Conservation (phyloP, 106 monocot species). For the Agapanthus africanus region DNA sequence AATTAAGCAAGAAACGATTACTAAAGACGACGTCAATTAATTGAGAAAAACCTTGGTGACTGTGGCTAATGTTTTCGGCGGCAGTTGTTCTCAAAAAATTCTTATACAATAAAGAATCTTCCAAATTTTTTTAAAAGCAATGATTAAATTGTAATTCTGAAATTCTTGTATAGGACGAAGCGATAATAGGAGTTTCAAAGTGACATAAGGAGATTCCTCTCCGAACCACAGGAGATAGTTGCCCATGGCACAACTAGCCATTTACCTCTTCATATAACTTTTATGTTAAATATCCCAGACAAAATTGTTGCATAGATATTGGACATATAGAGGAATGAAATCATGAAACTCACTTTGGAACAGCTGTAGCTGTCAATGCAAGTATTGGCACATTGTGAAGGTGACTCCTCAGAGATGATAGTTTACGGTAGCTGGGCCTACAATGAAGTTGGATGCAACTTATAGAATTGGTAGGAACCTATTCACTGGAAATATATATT, state of each 20-base stretch:
- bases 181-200: background rate
- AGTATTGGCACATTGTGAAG: conserved; percentile 78
- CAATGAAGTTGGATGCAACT: conserved; percentile 6
- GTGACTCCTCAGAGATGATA: conserved; percentile 71
- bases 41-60: background rate
- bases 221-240: background rate
- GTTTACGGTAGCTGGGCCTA: conserved; percentile 89
- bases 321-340: conserved; percentile 3
- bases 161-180: background rate
- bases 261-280: background rate
- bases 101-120: too few relatives aligned
- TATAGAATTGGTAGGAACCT: background rate
- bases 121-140: too few relatives aligned
- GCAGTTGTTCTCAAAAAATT: background rate
- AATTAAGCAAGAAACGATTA: background rate
- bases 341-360: conserved; percentile 62
- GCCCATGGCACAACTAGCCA: too few relatives aligned
- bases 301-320: background rate
- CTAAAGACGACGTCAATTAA: background rate
- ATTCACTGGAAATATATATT: background rate
- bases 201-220: background rate
- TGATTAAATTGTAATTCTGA: background rate
- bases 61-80: background rate
- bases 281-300: background rate
- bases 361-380: conserved; percentile 94